Evolutionary conservation across 2,329 filamentous ascomycete species (phyloP), one percentile per base, ranked within the genome.

Genomic region (Tolypocladium cylindrosporum): DNA sequence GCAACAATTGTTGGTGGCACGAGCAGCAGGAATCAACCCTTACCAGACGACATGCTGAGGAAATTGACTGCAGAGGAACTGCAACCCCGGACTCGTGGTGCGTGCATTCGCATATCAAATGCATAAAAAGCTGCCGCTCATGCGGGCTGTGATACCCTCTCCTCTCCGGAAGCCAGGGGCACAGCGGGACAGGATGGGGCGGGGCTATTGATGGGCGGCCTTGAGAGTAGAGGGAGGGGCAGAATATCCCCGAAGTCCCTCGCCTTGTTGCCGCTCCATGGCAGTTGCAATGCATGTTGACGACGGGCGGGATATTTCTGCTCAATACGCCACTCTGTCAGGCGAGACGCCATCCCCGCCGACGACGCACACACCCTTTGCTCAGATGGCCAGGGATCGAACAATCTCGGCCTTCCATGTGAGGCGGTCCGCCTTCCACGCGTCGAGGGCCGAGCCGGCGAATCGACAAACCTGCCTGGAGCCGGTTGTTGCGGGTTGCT

Each of bases 381-480:
- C 58, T 34, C 42, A 19, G 37, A 36, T 14, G 21, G 31, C 55
- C 45, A 55, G 24, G 48, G 51, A 61, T 48, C 50, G 56, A 61
- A 59, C 54, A 57, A 43, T 57, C 58, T 60, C 58, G 58, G 63
- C 60, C 59, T 65, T 62, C 62, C 61, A 59, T 62, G 60, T 61
- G 59, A 64, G 62, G 61, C 65, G 61, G 61, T 59, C 62, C 63
- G 60, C 67, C 65, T 61, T 62, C 62, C 61, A 59, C 62, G 60
- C 65, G 63, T 61, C 55, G 57, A 64, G 61, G 59, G 60, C 59
- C 61, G 61, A 65, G 59, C 65, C 62, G 57, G 52, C 43, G 50
- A 40, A 54, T 56, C 50, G 55, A 55, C 21, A 39, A 31, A 52
- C 37, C 24, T 21, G 36, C 24, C 34, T 51, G 45, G 41, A 21